phyloP scores from a whole-genome alignment of 2,329 filamentous ascomycete genomes.

The Phialophora expanda region DNA sequence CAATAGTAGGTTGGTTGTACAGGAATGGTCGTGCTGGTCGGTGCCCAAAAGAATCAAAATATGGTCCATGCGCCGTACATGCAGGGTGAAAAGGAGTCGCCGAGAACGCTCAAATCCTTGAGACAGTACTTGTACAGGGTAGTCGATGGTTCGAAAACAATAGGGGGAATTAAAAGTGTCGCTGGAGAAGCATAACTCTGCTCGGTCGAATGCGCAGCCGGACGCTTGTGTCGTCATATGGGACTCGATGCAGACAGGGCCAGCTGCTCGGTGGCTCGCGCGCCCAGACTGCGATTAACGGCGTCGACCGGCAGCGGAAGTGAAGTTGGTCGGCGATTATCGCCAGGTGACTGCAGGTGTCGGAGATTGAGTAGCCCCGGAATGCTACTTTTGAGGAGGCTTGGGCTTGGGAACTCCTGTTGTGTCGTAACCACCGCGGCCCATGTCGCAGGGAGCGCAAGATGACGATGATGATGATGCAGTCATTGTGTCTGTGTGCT shows the following conservation, averaged over 20 bases:
- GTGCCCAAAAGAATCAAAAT: slow-evolving; percentile 21
- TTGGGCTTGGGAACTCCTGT: slow-evolving; percentile 59
- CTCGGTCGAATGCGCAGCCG: slow-evolving; percentile 15
- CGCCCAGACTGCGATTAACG: slow-evolving; percentile 5
- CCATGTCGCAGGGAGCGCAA: slow-evolving; percentile 50
- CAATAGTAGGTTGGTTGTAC: slow-evolving; percentile 36
- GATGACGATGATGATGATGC: slow-evolving; percentile 32
- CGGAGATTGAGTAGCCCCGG: not conserved
- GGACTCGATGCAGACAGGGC: slow-evolving; percentile 4
- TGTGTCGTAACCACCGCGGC: slow-evolving; percentile 58
- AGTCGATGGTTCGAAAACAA: slow-evolving; percentile 39
- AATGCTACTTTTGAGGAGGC: slow-evolving; percentile 44
- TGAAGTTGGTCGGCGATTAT: slow-evolving; percentile 13
- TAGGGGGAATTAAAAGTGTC: slow-evolving; percentile 34
- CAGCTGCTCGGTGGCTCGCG: slow-evolving; percentile 1
- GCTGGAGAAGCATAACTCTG: slow-evolving; percentile 18
- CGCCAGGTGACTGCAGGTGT: slow-evolving; percentile 1
- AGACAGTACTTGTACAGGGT: slow-evolving; percentile 41
- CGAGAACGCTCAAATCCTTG: slow-evolving; percentile 38
- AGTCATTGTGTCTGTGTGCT: slow-evolving; percentile 36
- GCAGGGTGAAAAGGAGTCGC: slow-evolving; percentile 34
- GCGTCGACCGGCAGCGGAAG: slow-evolving; percentile 25
- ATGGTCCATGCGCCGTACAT: slow-evolving; percentile 34
- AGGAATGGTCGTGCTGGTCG: slow-evolving; percentile 36
- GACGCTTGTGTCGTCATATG: slow-evolving; percentile 1